Evolutionary conservation across 2,329 filamentous ascomycete species (phyloP), one percentile per base, ranked within the genome.

Genomic region (Apiospora sp.): DNA sequence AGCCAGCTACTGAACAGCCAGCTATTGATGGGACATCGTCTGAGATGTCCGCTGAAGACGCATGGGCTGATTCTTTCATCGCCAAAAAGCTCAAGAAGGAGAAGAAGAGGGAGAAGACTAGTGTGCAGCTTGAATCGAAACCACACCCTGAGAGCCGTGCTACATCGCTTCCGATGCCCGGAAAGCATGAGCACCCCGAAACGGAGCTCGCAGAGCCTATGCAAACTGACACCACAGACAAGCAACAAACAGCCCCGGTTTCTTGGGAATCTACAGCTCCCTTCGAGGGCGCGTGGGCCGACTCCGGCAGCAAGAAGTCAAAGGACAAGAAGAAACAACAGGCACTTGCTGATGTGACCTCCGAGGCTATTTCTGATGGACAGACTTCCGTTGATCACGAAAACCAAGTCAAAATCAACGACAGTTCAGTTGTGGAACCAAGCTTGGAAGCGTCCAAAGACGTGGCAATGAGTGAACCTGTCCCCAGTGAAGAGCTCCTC

Each of bases 51-150:
- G 16, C 34, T 13, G 58, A 64, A 19, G 30, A 64, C 19, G n/a
- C 19, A 16, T 46, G n/a, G 41, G n/a, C 37, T 13, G 27, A 68
- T 68, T 46, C 16, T 46, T 30, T 27, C 37, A 46, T 4, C 3
- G n/a, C 41, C 67, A 48, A 58, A 67, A 44, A 61, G 46, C 71
- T 70, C 14, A 77, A 76, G 41, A 76, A 76, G 54, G 75, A 75
- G 68, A 79, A 78, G 73, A 73, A 75, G 14, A 74, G 75, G 64
- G 70, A 6, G 16, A 61, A 61, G 10, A 30, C 61, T 6, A 61
- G 46, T n/a, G 73, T 74, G 24, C 41, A 58, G 27, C 51, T 71
- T 12, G 68, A 73, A 13, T 72, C 71, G 27, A 76, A 76, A n/a
- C 72, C 58, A 8, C 61, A 24, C 19, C 22, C 16, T 22, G 14